Percentiles rank a stretch among this genome's conserved stretches.
These are phyloP conservation scores for Leucoagaricus sp. DNA, from an alignment of 1,284 basidiomycete genomes.

Conservation along the genomic window DNA sequence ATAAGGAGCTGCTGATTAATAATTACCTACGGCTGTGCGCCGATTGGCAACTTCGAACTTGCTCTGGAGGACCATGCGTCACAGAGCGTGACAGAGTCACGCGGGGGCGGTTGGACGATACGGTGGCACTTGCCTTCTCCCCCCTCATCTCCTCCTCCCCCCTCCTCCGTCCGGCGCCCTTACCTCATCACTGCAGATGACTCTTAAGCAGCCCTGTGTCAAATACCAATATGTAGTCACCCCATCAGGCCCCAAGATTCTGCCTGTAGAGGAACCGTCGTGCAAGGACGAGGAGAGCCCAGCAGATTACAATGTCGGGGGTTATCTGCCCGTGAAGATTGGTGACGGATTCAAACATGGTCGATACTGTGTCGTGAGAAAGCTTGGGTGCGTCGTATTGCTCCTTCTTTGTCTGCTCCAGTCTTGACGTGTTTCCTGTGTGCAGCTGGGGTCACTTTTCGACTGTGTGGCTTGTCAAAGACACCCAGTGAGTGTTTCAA, in stretches of 20 bases:
- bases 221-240: slow-evolving; percentile 78
- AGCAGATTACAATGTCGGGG: slow-evolving; percentile 79
- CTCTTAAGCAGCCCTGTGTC: slow-evolving; percentile 62
- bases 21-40: slow-evolving; percentile 8
- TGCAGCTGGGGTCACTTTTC: slow-evolving; percentile 89
- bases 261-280: slow-evolving; percentile 62
- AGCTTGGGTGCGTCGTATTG: slow-evolving; percentile 65
- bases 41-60: slow-evolving; percentile 6
- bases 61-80: slow-evolving; percentile 3
- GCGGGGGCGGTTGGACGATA: slow-evolving; percentile 16
- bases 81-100: slow-evolving; percentile 19
- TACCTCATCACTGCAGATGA: slow-evolving; percentile 47
- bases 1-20: not conserved
- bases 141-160: slow-evolving; percentile 17
- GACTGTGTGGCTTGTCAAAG: slow-evolving; percentile 82
- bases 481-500: slow-evolving; percentile 55
- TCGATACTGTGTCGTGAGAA: slow-evolving; percentile 79
- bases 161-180: slow-evolving; percentile 23
- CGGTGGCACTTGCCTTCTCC: slow-evolving; percentile 14
- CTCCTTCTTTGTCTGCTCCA: slow-evolving; percentile 4
- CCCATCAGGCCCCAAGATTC: slow-evolving; percentile 63
- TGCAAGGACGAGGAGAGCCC: slow-evolving; percentile 77
- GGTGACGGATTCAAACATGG: slow-evolving; percentile 79
- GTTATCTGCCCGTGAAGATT: slow-evolving; percentile 79
- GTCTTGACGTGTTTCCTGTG: slow-evolving; percentile 13